phyloP scores from a whole-genome alignment of 2,329 filamentous ascomycete genomes.

The Xylariaceae sp. region DNA sequence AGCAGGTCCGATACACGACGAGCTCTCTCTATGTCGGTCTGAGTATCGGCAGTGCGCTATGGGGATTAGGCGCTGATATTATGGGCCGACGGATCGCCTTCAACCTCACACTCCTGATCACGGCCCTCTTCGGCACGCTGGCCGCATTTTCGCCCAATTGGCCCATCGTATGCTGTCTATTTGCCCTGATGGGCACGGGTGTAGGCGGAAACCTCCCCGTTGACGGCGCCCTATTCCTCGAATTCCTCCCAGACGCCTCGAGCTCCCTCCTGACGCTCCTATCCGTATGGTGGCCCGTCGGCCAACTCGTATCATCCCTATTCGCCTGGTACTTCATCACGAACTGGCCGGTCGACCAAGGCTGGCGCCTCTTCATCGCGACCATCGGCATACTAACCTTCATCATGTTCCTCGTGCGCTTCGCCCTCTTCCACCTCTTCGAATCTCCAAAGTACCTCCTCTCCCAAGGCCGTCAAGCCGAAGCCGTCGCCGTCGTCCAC shows the following conservation, averaged over 20 bases:
- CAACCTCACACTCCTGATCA: slow-evolving; percentile 72
- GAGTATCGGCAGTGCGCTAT: slow-evolving; percentile 71
- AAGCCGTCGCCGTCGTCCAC: slow-evolving; percentile 75
- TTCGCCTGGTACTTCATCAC: slow-evolving; percentile 74
- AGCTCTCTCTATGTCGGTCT: slow-evolving; percentile 71
- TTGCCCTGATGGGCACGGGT: slow-evolving; percentile 22
- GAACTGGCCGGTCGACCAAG: slow-evolving; percentile 61
- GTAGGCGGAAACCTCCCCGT: slow-evolving; percentile 23
- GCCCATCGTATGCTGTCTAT: slow-evolving; percentile 50
- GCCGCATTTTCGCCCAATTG: slow-evolving; percentile 64
- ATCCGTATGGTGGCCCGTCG: slow-evolving; percentile 84
- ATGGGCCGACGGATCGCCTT: slow-evolving; percentile 76
- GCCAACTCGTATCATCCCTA: slow-evolving; percentile 66
- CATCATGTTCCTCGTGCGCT: slow-evolving; percentile 70
- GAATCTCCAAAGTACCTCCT: slow-evolving; percentile 84
- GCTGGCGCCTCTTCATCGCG: slow-evolving; percentile 70
- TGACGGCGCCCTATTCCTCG: slow-evolving; percentile 68
- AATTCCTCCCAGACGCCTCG: slow-evolving; percentile 73
- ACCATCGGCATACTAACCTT: slow-evolving; percentile 69
- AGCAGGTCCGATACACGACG: slow-evolving; percentile 73
- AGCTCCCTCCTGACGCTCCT: slow-evolving; percentile 69
- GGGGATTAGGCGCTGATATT: slow-evolving; percentile 74
- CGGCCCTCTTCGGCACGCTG: slow-evolving; percentile 67
- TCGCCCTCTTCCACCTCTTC: slow-evolving; percentile 74
- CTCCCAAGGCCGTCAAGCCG: slow-evolving; percentile 66